A percentile compares a stretch with the other conserved stretches of the same genome.
Evolutionary conservation across 768 basidiomycete species (phyloP).

Genomic region (Coprinopsis sp.): DNA sequence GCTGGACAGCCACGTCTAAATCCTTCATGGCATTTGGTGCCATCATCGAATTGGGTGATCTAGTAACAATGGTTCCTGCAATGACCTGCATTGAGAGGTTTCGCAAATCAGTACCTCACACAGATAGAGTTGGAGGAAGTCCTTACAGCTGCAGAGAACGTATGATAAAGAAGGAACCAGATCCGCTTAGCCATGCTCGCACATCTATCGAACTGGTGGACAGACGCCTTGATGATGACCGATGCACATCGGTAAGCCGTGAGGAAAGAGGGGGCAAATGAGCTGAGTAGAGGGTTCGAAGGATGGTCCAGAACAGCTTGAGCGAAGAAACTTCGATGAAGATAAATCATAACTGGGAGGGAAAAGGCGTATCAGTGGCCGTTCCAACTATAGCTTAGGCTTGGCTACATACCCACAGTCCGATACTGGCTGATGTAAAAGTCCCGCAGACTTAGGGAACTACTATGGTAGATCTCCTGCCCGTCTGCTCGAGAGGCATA

Average conservation of each 20-base stretch:
- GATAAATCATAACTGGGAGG: conserved; percentile 48
- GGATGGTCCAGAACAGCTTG: conserved; percentile 54
- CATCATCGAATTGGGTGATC: conserved; percentile 46
- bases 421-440: conserved; percentile 55
- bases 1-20: conserved; percentile 38
- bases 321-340: conserved; percentile 55
- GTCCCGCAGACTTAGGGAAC: conserved; percentile 45
- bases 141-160: conserved; percentile 45
- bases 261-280: conserved; percentile 53
- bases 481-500: conserved; percentile 42
- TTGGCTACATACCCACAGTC: conserved; percentile 46
- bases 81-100: conserved; percentile 39
- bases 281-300: conserved; percentile 47
- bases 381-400: not conserved
- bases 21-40: conserved; percentile 47
- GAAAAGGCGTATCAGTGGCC: conserved; percentile 20
- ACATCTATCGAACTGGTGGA: conserved; percentile 44
- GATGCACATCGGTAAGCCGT: conserved; percentile 51
- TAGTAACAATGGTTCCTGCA: conserved; percentile 56
- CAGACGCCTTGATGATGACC: conserved; percentile 45
- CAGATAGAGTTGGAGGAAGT: conserved; percentile 20
- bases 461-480: conserved; percentile 43
- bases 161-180: conserved; percentile 49
- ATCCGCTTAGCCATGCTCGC: conserved; percentile 44
- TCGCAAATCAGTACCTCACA: not conserved